Evolutionary conservation across 306 rosid species (phyloP).

Genomic region (Dryas drummondii): DNA sequence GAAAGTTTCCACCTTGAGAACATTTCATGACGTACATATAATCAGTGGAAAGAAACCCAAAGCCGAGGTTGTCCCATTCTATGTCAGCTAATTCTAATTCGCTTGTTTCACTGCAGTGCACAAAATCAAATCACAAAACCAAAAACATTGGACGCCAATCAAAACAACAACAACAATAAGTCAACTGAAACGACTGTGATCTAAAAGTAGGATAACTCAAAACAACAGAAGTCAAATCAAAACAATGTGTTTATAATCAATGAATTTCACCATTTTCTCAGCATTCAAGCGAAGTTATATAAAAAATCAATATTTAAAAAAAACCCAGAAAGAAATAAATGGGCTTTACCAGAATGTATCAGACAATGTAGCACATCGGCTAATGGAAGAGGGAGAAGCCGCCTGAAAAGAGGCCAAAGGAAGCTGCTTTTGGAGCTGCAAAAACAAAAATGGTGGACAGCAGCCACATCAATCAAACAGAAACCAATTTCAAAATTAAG

Average conservation of each 20-base stretch:
- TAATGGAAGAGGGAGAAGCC: slow-evolving; percentile 40
- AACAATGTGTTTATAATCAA: neutral
- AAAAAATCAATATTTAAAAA: too few relatives aligned
- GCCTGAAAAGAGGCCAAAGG: slow-evolving; percentile 38
- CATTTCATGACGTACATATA: slow-evolving; percentile 88
- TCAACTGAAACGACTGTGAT: neutral
- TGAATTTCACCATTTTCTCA: neutral
- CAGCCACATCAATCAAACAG: too few relatives aligned
- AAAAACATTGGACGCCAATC: neutral
- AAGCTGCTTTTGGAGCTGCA: slow-evolving; percentile 51
- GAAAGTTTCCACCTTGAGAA: slow-evolving; percentile 52
- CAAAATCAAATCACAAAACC: slow-evolving; percentile 4
- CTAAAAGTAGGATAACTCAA: neutral
- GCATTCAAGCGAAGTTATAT: neutral
- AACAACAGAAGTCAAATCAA: neutral
- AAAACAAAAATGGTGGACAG: neutral
- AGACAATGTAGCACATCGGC: slow-evolving; percentile 43
- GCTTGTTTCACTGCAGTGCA: slow-evolving; percentile 32
- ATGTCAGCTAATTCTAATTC: slow-evolving; percentile 68
- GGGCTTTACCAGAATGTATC: slow-evolving; percentile 39
- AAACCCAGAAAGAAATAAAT: neutral
- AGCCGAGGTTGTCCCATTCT: slow-evolving; percentile 94
- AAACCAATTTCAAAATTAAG: neutral
- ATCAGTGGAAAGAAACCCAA: slow-evolving; percentile 73
- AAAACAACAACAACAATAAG: neutral